Base-by-base conservation (phyloP, 768 basidiomycete species). In the Postia placenta region DNA sequence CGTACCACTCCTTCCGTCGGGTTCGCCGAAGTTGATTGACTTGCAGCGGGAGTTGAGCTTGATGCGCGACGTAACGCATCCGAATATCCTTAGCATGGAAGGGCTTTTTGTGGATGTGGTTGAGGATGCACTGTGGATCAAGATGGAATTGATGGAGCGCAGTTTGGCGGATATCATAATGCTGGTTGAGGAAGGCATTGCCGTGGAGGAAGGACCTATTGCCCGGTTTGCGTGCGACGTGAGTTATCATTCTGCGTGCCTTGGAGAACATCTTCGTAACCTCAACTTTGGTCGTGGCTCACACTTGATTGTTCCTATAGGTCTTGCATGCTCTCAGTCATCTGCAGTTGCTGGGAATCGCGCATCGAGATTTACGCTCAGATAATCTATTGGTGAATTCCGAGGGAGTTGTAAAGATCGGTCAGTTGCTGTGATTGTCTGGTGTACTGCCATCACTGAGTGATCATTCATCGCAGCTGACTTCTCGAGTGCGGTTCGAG, bases 91-190 rank as follows among this genome's bases (percentile, higher is more conserved):
- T 17, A 65, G 73, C 2, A 76, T 87, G 69, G 86, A 88, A 58
- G 79, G 74, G 38, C 65, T 88, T 20, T 88, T 87, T 63, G 81
- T 87, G 24, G 79, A 84, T 56, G 61, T 83, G 3, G 69, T 71
- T 28, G 69, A 65, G 38, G 70, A 71, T 46, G 55, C 81, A 50
- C 65, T 92, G 30, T 92, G 90, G 90, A 83, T 92, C 42, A 71
- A 83, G 53, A 92, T 92, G 90, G 88, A 91, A 63, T 76, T 92
- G 26, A 90, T 92, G 89, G 87, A 90, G 58, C 74, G 88, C 53
- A 90, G 87, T 61, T 69, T 92, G 56, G 90, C 90, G 57, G 90
- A 92, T 62, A 75, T 92, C 40, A 72, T 92, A 14, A 78, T 72
- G 14, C 64, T 90, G 17, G 78, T 78, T 5, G 75, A 69, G 11